These are phyloP conservation scores for Eustoma russellianum DNA, from an alignment of 257 asterid species.

Conservation along the genomic window DNA sequence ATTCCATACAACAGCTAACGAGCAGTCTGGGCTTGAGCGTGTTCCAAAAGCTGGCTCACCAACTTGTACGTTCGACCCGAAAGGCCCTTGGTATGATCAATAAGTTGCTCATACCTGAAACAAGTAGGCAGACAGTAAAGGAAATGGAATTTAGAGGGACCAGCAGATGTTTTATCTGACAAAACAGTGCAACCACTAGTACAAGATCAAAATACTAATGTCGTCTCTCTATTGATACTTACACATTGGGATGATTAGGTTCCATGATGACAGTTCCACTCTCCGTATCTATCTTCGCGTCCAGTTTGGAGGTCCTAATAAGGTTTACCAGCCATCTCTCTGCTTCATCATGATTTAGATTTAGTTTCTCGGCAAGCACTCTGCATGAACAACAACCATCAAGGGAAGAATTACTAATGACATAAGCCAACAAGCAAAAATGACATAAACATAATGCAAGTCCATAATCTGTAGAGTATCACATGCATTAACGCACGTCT, in stretches of 20 bases:
- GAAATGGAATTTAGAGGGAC: background rate
- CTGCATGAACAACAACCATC: constrained; percentile 28
- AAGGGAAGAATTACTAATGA: background rate
- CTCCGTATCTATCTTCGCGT: constrained; percentile 73
- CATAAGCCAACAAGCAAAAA: background rate
- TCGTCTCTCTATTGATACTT: constrained; percentile 22
- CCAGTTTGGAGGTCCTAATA: constrained; percentile 89
- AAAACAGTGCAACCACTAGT: too few relatives aligned
- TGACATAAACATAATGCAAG: background rate
- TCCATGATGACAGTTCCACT: constrained; percentile 80
- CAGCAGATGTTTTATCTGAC: background rate
- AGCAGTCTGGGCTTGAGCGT: constrained; percentile 59
- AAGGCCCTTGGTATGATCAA: constrained; percentile 86
- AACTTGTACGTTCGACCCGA: constrained; percentile 79
- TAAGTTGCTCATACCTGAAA: constrained; percentile 86
- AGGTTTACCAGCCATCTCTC: constrained; percentile 95
- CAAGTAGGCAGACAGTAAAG: background rate
- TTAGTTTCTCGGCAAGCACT: constrained; percentile 90
- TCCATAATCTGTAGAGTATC: too few relatives aligned
- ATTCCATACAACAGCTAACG: constrained; percentile 20
- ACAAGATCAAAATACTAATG: too few relatives aligned
- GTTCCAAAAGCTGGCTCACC: constrained; percentile 72
- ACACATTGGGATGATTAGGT: constrained; percentile 77
- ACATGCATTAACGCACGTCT: too few relatives aligned
- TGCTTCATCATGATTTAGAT: constrained; percentile 79